These are phyloP conservation scores for Termitomyces sp. DNA, from an alignment of 768 basidiomycete species.

Conservation along the genomic window DNA sequence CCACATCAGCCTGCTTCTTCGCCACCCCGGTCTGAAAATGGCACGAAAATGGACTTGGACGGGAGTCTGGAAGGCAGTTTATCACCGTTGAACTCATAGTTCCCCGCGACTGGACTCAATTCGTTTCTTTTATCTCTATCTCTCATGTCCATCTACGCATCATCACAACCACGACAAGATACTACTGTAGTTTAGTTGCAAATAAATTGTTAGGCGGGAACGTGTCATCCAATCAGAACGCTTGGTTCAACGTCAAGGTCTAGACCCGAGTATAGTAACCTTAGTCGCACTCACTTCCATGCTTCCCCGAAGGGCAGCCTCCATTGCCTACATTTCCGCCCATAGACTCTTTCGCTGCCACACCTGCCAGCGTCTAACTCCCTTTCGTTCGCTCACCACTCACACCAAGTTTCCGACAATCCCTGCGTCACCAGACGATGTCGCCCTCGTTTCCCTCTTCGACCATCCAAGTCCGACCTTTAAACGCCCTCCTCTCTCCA, in stretches of 20 bases:
- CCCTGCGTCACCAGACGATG: conserved; percentile 66
- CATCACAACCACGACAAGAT: conserved; percentile 3
- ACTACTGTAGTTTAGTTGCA: neutral
- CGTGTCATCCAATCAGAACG: conserved; percentile 12
- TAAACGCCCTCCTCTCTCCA: conserved; percentile 40
- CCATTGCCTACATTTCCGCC: conserved; percentile 38
- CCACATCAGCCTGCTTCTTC: conserved; percentile 6
- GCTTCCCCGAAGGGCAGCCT: conserved; percentile 42
- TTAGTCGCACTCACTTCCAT: conserved; percentile 28
- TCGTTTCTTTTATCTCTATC: conserved; percentile 1
- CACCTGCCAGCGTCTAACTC: conserved; percentile 16
- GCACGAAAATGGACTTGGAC: conserved; percentile 26
- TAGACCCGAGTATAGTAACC: neutral
- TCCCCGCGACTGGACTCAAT: conserved; percentile 2
- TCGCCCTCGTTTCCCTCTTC: conserved; percentile 65
- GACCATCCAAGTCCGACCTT: conserved; percentile 54
- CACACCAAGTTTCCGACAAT: conserved; percentile 40
- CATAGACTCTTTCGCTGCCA: conserved; percentile 26
- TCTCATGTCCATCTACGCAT: conserved; percentile 11
- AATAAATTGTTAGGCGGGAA: neutral
- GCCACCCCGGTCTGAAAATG: conserved; percentile 12
- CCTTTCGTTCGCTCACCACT: conserved; percentile 35
- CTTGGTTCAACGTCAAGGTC: neutral
- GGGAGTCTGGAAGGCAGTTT: conserved; percentile 39
- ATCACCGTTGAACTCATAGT: conserved; percentile 40